Conservation (phyloP, 75 land plant species). For the Adiantum capillusveneris region DNA sequence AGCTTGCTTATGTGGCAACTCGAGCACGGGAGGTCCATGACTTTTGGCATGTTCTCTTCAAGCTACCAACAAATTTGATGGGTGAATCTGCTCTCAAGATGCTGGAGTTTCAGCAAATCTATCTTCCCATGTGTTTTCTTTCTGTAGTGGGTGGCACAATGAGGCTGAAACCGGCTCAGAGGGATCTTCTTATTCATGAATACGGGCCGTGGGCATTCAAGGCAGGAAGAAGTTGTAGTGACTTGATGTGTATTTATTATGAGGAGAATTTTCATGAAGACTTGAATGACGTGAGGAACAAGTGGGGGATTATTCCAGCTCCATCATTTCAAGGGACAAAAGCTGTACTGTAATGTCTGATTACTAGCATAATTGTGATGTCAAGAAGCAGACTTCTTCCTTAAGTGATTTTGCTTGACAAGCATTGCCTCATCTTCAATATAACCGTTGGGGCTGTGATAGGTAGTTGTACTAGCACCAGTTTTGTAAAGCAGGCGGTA, state of each 20-base stretch:
- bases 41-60: constrained; percentile 94
- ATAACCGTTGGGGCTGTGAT: too few relatives aligned
- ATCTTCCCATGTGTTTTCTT: constrained; percentile 88
- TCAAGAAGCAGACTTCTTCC: too few relatives aligned
- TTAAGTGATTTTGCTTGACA: too few relatives aligned
- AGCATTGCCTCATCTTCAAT: too few relatives aligned
- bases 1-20: constrained; percentile 90
- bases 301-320: constrained; percentile 87
- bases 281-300: constrained; percentile 62
- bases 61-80: constrained; percentile 78
- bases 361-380: too few relatives aligned
- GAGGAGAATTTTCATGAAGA: constrained; percentile 81
- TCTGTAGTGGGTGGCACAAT: constrained; percentile 78
- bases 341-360: too few relatives aligned
- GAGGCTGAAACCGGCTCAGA: constrained; percentile 59
- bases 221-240: constrained; percentile 58
- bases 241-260: constrained; percentile 89
- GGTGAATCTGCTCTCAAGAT: constrained; percentile 92
- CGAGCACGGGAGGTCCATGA: constrained; percentile 96
- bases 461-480: too few relatives aligned
- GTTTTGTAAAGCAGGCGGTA: too few relatives aligned
- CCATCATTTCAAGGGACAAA: constrained; percentile 18
- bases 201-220: constrained; percentile 86
- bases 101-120: constrained; percentile 89
- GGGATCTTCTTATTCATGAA: constrained; percentile 46